These are phyloP conservation scores for Gynostemma pentaphyllum DNA, from an alignment of 306 rosid species.

Conservation along the genomic window DNA sequence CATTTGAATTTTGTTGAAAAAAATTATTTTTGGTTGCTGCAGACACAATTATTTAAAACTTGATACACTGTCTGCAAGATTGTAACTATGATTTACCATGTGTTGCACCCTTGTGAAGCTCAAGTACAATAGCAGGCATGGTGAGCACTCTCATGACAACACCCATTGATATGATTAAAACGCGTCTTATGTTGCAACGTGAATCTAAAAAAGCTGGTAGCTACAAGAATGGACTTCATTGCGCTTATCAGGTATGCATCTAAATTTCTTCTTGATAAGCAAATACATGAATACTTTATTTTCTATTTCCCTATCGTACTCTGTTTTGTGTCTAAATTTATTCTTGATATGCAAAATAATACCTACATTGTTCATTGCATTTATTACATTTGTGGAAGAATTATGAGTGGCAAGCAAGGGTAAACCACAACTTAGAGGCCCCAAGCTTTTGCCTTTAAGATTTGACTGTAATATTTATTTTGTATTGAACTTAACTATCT, in stretches of 20 bases:
- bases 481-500: not conserved
- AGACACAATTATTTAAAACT: not conserved
- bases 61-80: not conserved
- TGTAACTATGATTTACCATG: not conserved
- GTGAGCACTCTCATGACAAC: slow-evolving; percentile 74
- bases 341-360: not conserved
- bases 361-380: too few relatives aligned
- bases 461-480: not conserved
- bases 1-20: not conserved
- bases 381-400: too few relatives aligned
- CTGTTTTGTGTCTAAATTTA: not conserved
- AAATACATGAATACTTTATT: too few relatives aligned
- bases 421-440: not conserved
- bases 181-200: slow-evolving; percentile 93
- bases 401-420: not conserved
- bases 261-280: not conserved
- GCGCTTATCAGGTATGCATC: slow-evolving; percentile 71
- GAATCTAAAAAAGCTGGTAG: slow-evolving; percentile 36
- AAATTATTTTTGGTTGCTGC: not conserved
- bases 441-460: too few relatives aligned
- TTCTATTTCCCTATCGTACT: not conserved
- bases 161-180: slow-evolving; percentile 88
- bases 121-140: slow-evolving; percentile 68
- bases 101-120: slow-evolving; percentile 35
- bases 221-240: slow-evolving; percentile 72